These are phyloP conservation scores for Aspergillus saccharolyticus DNA, from an alignment of 495 filamentous ascomycete species.

Conservation along the genomic window DNA sequence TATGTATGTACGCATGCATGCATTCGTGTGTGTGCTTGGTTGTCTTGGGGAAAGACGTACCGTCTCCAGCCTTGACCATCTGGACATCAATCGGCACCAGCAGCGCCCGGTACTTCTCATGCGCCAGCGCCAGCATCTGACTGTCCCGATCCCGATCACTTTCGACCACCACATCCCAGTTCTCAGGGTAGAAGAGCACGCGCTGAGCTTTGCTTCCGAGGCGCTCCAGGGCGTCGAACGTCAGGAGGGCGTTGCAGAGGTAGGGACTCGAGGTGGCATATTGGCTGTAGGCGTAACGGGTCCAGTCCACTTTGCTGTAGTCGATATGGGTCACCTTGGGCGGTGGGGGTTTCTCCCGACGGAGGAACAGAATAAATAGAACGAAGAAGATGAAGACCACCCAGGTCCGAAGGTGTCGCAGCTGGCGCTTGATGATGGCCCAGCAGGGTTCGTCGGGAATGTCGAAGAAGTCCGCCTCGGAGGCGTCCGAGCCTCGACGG, in stretches of 20 bases:
- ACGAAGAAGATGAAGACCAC: slow-evolving; percentile 27
- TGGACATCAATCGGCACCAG: slow-evolving; percentile 57
- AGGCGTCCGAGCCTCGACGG: slow-evolving; percentile 32
- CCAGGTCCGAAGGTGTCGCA: slow-evolving; percentile 38
- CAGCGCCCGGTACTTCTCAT: slow-evolving; percentile 55
- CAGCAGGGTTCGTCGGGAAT: slow-evolving; percentile 35
- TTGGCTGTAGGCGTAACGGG: slow-evolving; percentile 61
- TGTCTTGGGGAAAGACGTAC: slow-evolving; percentile 24
- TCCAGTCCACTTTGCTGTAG: slow-evolving; percentile 51
- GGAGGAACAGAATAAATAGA: slow-evolving; percentile 30
- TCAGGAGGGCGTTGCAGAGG: slow-evolving; percentile 73
- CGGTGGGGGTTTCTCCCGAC: slow-evolving; percentile 22
- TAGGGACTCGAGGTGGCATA: slow-evolving; percentile 66
- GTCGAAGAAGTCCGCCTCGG: slow-evolving; percentile 43
- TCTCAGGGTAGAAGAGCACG: slow-evolving; percentile 61
- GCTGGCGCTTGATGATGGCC: slow-evolving; percentile 32
- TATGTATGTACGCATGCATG: not conserved
- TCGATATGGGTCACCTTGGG: slow-evolving; percentile 30
- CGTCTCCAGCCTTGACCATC: slow-evolving; percentile 39
- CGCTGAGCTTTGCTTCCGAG: slow-evolving; percentile 60
- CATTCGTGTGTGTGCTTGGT: too few relatives aligned
- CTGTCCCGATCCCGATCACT: slow-evolving; percentile 41
- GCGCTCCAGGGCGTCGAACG: slow-evolving; percentile 59
- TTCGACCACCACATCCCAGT: slow-evolving; percentile 45
- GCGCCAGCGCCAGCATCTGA: slow-evolving; percentile 54